phyloP scores from a whole-genome alignment of 2,329 filamentous ascomycete genomes.

The Xylariales sp. region DNA sequence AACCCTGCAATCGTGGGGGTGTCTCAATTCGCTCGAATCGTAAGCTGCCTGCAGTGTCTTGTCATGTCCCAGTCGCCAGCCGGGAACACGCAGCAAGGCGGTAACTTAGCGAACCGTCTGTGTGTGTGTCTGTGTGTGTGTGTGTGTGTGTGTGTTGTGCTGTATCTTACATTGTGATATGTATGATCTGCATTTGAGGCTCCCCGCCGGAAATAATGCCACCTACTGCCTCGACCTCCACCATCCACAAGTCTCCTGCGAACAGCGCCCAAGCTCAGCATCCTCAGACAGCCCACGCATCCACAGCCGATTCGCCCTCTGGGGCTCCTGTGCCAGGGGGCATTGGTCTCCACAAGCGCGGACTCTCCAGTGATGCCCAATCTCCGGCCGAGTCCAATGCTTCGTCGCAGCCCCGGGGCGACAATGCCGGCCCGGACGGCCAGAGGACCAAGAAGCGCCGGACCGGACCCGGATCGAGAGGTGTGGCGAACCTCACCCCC shows the following conservation, averaged over 20 bases:
- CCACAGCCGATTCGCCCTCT: slow-evolving; percentile 7
- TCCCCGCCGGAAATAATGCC: slow-evolving; percentile 3
- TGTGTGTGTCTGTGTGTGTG: not conserved
- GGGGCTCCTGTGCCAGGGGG: slow-evolving; percentile 2
- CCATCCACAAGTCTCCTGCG: slow-evolving; percentile 1
- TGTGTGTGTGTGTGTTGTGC: not conserved
- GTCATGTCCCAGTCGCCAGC: too few relatives aligned
- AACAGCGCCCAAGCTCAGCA: slow-evolving; percentile 3
- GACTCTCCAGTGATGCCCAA: slow-evolving; percentile 17
- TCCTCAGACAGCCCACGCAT: not conserved
- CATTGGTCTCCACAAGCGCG: slow-evolving; percentile 18
- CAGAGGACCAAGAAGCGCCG: slow-evolving; percentile 41
- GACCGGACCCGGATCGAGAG: slow-evolving; percentile 38
- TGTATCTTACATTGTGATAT: too few relatives aligned
- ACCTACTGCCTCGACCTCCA: not conserved
- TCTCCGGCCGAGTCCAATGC: slow-evolving; percentile 20
- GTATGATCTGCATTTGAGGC: too few relatives aligned
- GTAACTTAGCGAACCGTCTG: too few relatives aligned
- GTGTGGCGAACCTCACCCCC: slow-evolving; percentile 61
- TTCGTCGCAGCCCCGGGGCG: slow-evolving; percentile 11
- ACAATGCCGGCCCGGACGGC: slow-evolving; percentile 16
- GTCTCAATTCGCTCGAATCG: not conserved
- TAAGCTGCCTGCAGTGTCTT: too few relatives aligned
- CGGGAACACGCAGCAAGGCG: not conserved
- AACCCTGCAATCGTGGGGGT: not conserved